phyloP scores from a whole-genome alignment of 2,329 filamentous ascomycete species.

The Neurospora sp. region DNA sequence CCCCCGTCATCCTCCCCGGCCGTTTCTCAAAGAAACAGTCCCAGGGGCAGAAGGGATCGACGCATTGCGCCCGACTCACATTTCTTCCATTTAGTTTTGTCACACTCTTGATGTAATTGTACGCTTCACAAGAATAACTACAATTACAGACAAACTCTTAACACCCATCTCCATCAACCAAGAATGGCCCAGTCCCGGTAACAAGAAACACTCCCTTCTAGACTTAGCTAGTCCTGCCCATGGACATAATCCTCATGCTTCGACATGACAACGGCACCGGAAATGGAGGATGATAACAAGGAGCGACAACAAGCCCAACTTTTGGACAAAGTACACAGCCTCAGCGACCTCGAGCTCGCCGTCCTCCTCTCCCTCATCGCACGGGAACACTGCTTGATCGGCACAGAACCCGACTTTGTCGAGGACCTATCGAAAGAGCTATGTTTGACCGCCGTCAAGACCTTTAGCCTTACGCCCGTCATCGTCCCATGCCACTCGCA shows the following conservation, averaged over 20 bases:
- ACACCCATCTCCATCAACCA: neutral
- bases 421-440: constrained; percentile 66
- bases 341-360: constrained; percentile 84
- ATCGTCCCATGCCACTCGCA: constrained; percentile 63
- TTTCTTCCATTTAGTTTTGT: neutral
- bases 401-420: constrained; percentile 42
- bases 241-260: neutral
- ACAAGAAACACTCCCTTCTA: neutral
- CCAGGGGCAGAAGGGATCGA: neutral
- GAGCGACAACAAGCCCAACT: constrained; percentile 25
- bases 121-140: neutral
- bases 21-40: neutral
- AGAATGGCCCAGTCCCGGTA: neutral
- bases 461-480: constrained; percentile 62
- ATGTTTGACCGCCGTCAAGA: constrained; percentile 55
- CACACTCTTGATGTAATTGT: neutral
- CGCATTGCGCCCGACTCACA: neutral
- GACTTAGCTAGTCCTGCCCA: neutral
- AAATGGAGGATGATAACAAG: constrained; percentile 47
- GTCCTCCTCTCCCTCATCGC: constrained; percentile 71
- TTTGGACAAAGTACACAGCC: constrained; percentile 60
- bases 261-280: constrained; percentile 9
- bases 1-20: neutral
- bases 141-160: neutral
- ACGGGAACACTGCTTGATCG: constrained; percentile 81